These are phyloP conservation scores for Podaxis pistillaris DNA, from an alignment of 768 basidiomycete species.

Conservation along the genomic window DNA sequence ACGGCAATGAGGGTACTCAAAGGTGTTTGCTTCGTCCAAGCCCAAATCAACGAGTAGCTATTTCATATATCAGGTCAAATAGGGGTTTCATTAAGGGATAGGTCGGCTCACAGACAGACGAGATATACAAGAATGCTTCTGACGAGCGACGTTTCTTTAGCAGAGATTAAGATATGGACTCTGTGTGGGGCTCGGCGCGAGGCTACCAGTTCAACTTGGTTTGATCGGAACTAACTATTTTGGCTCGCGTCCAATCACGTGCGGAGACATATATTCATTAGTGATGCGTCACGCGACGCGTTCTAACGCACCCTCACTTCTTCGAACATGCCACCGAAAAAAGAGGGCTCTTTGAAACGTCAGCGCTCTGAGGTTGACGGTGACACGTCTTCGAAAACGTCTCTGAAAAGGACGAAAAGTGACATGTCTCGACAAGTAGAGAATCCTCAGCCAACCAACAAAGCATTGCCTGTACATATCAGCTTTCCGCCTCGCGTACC, in stretches of 20 bases:
- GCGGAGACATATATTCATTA: neutral
- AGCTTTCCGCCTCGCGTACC: conserved; percentile 47
- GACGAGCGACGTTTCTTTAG: neutral
- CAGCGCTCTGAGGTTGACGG: conserved; percentile 18
- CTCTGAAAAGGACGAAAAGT: conserved; percentile 23
- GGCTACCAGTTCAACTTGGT: neutral
- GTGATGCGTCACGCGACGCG: neutral
- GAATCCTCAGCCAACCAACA: conserved; percentile 71
- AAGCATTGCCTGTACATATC: conserved; percentile 62
- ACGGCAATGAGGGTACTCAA: neutral
- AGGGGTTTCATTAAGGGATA: neutral
- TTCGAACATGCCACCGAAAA: conserved; percentile 14
- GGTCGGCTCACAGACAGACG: neutral
- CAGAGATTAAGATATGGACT: neutral
- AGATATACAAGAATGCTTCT: neutral
- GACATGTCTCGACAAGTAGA: conserved; percentile 7
- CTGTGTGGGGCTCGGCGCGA: neutral
- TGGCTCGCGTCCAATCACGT: neutral
- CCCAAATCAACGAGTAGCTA: neutral
- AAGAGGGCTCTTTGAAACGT: conserved; percentile 10
- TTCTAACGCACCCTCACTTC: neutral
- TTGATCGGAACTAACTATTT: neutral
- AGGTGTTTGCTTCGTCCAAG: neutral
- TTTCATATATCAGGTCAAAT: neutral
- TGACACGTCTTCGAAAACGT: conserved; percentile 23